These are phyloP conservation scores for Prunus mira DNA, from an alignment of 306 rosid genomes.

Conservation along the genomic window DNA sequence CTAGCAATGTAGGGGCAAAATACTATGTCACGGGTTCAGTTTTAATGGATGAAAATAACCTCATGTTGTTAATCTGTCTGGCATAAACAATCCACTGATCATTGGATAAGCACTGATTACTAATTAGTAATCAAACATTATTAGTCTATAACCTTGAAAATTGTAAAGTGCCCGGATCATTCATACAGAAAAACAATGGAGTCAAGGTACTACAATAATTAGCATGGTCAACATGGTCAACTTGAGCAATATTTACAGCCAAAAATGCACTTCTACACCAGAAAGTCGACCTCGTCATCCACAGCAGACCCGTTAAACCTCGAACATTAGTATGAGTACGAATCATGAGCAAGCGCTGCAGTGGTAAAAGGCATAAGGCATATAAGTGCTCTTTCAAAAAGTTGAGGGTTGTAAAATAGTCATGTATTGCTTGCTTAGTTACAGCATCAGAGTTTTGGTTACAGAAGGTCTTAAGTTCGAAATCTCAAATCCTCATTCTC, in stretches of 20 bases:
- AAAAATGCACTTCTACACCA: constrained; percentile 10
- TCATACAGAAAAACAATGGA: background rate
- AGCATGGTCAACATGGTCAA: background rate
- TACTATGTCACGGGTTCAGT: background rate
- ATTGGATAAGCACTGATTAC: background rate
- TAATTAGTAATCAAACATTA: background rate
- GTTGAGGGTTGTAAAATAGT: background rate
- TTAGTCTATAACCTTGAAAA: background rate
- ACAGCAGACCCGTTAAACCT: constrained; percentile 23
- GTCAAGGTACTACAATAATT: background rate
- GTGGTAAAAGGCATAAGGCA: constrained; percentile 13
- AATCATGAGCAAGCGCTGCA: constrained; percentile 94
- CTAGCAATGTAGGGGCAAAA: no score
- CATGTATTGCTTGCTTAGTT: background rate
- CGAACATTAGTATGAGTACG: constrained; percentile 42
- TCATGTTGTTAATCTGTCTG: background rate
- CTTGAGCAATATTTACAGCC: background rate
- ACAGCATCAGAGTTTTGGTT: background rate
- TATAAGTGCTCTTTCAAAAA: constrained; percentile 7
- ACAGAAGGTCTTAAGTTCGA: background rate
- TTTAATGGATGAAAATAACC: background rate
- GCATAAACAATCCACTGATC: background rate
- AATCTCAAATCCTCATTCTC: background rate
- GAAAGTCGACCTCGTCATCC: constrained; percentile 21
- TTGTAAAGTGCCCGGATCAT: background rate